Evolutionary conservation across 768 basidiomycete genomes (phyloP).

Genomic region (Hygrophoropsis aurantiaca): DNA sequence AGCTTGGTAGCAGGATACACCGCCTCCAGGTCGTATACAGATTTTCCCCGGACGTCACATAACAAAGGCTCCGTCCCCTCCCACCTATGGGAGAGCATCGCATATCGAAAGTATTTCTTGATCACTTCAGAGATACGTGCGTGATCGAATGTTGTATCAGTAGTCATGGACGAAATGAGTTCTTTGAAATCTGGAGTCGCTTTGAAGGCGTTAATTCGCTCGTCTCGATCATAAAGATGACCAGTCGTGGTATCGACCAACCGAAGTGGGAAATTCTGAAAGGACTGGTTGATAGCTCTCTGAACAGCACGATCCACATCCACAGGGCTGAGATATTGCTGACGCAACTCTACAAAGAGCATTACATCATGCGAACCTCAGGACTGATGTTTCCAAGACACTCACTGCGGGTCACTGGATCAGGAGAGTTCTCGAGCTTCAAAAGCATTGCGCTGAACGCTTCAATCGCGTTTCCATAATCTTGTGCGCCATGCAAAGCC

Average conservation of each 20-base stretch:
- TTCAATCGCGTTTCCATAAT: constrained; percentile 12
- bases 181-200: constrained; percentile 6
- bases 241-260: too few relatives aligned
- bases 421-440: constrained; percentile 1
- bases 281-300: constrained; percentile 1
- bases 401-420: constrained; percentile 7
- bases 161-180: not conserved
- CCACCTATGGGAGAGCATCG: too few relatives aligned
- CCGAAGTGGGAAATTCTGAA: too few relatives aligned
- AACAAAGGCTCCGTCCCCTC: too few relatives aligned
- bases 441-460: constrained; percentile 8
- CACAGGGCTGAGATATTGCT: too few relatives aligned
- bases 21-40: constrained; percentile 6
- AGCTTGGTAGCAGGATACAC: too few relatives aligned
- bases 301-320: constrained; percentile 3
- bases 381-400: not conserved
- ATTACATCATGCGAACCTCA: not conserved
- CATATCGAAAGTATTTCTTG: too few relatives aligned
- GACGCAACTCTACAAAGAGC: constrained; percentile 5
- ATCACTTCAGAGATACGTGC: too few relatives aligned
- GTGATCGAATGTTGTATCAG: too few relatives aligned
- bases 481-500: constrained; percentile 1
- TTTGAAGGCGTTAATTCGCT: too few relatives aligned
- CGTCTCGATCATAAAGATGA: constrained; percentile 4
- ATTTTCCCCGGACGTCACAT: not conserved